phyloP scores from a whole-genome alignment of 192 early-diverging fungal species.

The Podila minutissima region DNA sequence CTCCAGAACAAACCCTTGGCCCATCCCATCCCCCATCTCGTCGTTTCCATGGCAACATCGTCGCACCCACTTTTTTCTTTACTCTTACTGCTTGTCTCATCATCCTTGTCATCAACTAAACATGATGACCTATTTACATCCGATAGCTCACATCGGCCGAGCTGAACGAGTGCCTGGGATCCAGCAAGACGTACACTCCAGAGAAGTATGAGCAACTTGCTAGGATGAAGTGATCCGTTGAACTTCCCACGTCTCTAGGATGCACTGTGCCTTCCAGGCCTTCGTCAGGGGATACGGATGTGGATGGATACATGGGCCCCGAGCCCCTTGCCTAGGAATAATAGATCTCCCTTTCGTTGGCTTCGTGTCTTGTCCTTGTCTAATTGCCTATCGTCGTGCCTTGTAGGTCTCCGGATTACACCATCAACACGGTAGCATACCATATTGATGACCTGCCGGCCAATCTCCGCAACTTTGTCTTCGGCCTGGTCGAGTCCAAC shows the following conservation, averaged over 20 bases:
- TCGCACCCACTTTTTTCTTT: no score
- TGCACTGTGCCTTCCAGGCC: no score
- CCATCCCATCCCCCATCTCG: neutral
- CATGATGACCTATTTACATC: neutral
- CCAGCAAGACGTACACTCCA: slow-evolving; percentile 21
- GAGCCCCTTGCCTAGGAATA: no score
- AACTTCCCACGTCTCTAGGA: no score
- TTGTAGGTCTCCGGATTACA: slow-evolving; percentile 22
- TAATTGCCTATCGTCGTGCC: no score
- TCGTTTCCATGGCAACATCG: no score
- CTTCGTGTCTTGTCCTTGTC: neutral
- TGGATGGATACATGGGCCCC: no score
- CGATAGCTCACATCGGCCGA: slow-evolving; percentile 32
- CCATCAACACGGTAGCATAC: slow-evolving; percentile 39
- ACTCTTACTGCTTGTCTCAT: no score
- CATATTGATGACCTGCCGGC: slow-evolving; percentile 48
- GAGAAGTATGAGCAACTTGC: slow-evolving; percentile 12
- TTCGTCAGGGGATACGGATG: no score
- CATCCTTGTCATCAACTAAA: no score
- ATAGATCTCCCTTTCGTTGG: neutral
- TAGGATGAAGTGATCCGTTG: no score
- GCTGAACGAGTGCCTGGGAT: slow-evolving; percentile 23
- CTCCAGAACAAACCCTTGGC: no score
- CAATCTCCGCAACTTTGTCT: slow-evolving; percentile 55
- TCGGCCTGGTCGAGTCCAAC: slow-evolving; percentile 69